These are phyloP conservation scores for Cytauxzoon felis DNA, from an alignment of 169 alveolate species.

Conservation along the genomic window DNA sequence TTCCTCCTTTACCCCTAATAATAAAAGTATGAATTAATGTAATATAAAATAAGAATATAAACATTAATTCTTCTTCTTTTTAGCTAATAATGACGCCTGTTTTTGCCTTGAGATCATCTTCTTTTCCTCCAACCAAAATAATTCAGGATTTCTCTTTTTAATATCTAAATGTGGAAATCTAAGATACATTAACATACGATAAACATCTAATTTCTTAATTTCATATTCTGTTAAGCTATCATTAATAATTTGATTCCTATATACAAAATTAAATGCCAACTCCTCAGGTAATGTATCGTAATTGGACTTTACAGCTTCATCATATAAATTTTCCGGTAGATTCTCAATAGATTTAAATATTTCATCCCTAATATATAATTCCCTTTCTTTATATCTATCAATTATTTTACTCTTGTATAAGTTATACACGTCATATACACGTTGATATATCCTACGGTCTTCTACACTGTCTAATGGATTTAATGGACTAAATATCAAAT, in stretches of 20 bases:
- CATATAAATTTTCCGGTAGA: constrained; percentile 58
- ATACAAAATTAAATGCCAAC: constrained; percentile 49
- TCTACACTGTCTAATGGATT: constrained; percentile 63
- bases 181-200: constrained; percentile 63
- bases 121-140: constrained; percentile 74
- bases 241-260: constrained; percentile 53
- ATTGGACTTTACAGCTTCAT: constrained; percentile 59
- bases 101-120: constrained; percentile 71
- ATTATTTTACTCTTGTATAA: constrained; percentile 20
- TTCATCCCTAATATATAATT: constrained; percentile 12
- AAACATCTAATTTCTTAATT: constrained; percentile 63
- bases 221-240: constrained; percentile 57
- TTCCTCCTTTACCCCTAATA: neutral
- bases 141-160: constrained; percentile 65
- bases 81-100: constrained; percentile 67
- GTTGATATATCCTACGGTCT: constrained; percentile 66
- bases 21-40: neutral
- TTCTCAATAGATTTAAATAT: constrained; percentile 45
- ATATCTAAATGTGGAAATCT: constrained; percentile 69
- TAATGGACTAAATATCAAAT: constrained; percentile 70
- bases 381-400: constrained; percentile 26
- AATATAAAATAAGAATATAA: neutral
- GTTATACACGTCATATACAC: constrained; percentile 56
- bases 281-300: constrained; percentile 56
- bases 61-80: constrained; percentile 50